Evolutionary conservation across 2,329 filamentous ascomycete genomes (phyloP).

Genomic region (Cryphonectria parasitica): DNA sequence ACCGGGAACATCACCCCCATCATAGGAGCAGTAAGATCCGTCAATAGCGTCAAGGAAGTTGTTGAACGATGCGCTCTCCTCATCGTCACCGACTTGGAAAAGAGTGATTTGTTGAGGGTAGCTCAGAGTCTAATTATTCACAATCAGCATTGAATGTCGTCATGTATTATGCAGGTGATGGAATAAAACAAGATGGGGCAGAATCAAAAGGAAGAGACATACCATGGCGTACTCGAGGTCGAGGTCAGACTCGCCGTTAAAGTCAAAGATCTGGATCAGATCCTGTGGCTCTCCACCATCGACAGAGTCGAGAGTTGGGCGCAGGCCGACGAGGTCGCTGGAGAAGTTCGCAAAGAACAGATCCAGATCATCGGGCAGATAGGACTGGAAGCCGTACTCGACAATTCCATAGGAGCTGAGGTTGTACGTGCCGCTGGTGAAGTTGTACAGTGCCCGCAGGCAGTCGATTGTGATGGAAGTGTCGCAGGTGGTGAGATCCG

Average conservation of each 20-base stretch:
- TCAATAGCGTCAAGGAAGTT: conserved; percentile 52
- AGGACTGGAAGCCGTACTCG: conserved; percentile 28
- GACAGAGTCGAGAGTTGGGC: conserved; percentile 23
- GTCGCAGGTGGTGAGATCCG: conserved; percentile 25
- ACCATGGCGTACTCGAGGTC: conserved; percentile 26
- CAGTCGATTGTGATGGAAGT: conserved; percentile 25
- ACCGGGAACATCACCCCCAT: conserved; percentile 35
- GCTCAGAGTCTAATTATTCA: conserved; percentile 11
- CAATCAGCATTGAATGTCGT: background rate
- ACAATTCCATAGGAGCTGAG: conserved; percentile 28
- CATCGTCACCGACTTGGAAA: conserved; percentile 32
- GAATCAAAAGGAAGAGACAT: background rate
- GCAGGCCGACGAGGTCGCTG: conserved; percentile 16
- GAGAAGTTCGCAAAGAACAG: conserved; percentile 27
- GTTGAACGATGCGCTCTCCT: conserved; percentile 37
- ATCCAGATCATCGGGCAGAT: conserved; percentile 24
- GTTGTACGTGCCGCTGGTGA: conserved; percentile 20
- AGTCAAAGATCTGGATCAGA: conserved; percentile 18
- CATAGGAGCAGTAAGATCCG: conserved; percentile 50
- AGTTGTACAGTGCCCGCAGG: conserved; percentile 27
- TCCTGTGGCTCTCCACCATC: conserved; percentile 26
- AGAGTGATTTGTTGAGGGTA: conserved; percentile 32
- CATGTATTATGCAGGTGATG: background rate
- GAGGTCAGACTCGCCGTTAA: conserved; percentile 28
- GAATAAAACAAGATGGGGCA: no score